Percentiles rank a stretch among this genome's conserved stretches.
Evolutionary conservation across 495 filamentous ascomycete species (phyloP).

Genomic region (Friedmanniomyces simplex): DNA sequence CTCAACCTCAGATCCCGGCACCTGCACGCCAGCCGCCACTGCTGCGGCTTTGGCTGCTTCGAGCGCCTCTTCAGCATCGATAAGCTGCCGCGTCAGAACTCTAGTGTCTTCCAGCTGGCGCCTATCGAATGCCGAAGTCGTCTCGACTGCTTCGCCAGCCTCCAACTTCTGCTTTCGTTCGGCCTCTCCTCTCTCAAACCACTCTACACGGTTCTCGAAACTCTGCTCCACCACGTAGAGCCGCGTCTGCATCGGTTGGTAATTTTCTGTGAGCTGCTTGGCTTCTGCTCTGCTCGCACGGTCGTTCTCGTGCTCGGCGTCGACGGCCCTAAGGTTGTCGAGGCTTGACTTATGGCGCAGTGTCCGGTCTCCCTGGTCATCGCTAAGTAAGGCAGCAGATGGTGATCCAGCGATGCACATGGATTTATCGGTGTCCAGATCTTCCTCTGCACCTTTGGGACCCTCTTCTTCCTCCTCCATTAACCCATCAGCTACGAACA

Average conservation of each 20-base stretch:
- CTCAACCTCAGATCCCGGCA: neutral
- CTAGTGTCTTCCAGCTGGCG: neutral
- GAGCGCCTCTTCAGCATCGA: neutral
- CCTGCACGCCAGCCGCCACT: neutral
- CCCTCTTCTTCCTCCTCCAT: too few relatives aligned
- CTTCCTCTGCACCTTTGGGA: too few relatives aligned
- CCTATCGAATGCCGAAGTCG: neutral
- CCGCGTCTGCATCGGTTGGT: neutral
- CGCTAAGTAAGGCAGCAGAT: too few relatives aligned
- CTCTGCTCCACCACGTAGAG: neutral
- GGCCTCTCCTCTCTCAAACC: neutral
- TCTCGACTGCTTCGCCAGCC: slow-evolving; percentile 3
- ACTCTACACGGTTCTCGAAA: neutral
- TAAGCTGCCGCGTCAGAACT: neutral
- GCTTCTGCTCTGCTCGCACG: too few relatives aligned
- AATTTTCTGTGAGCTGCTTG: neutral
- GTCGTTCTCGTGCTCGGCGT: too few relatives aligned
- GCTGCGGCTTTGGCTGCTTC: slow-evolving; percentile 2
- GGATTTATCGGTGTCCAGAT: too few relatives aligned
- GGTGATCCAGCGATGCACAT: too few relatives aligned
- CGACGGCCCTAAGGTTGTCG: too few relatives aligned
- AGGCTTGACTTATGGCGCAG: too few relatives aligned
- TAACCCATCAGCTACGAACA: too few relatives aligned
- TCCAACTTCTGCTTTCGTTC: neutral
- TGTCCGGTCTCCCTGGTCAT: too few relatives aligned